Evolutionary conservation across 139 green algal species (phyloP), one percentile per base, ranked within the genome.

Genomic region (Microglena sp.): DNA sequence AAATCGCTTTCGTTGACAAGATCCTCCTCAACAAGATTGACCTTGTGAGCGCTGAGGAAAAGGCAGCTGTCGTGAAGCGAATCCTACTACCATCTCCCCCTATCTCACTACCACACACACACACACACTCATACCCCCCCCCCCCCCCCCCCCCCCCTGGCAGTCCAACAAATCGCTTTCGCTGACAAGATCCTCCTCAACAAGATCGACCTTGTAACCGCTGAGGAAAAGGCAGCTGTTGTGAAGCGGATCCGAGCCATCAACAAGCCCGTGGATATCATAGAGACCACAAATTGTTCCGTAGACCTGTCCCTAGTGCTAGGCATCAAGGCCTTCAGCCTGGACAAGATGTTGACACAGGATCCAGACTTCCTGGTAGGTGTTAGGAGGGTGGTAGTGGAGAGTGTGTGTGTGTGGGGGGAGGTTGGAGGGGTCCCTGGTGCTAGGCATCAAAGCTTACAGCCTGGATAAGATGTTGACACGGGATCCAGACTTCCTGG

Each of bases 21-120:
- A 78, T 95, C 4, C 76, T 96, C 24, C 77, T 96, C 0, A 96
- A 96, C 80, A 96, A 96, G 69, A 79, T 76, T 0, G 85, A 91
- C 33, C 60, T 92, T 21, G 78, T 93, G 5, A 61, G 33, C 22
- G 66, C 69, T 1, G 72, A 78, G 28, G 74, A 86, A 69, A 67
- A 81, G 28, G 58, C 71, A 6, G 29, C 61, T 6, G 79, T 88
- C 8, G 28, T 80, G 45, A 22, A 40, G 43, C 64, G 78, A 35
- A 77, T 80, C 31, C 56, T n/a, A n/a, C n/a, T 18, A 28, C 27
- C 53, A 18, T 60, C 53, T 60, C 31, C 21, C 53, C 18, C 18
- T 60, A 33, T 28, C 53, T 60, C 24, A 8, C 53, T 11, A n/a
- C 40, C 18, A n/a, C 11, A 50, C 40, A 50, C 53, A n/a, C n/a